These are phyloP conservation scores for Mucor racemosus DNA, from an alignment of 371 early-diverging fungal genomes.

Conservation along the genomic window DNA sequence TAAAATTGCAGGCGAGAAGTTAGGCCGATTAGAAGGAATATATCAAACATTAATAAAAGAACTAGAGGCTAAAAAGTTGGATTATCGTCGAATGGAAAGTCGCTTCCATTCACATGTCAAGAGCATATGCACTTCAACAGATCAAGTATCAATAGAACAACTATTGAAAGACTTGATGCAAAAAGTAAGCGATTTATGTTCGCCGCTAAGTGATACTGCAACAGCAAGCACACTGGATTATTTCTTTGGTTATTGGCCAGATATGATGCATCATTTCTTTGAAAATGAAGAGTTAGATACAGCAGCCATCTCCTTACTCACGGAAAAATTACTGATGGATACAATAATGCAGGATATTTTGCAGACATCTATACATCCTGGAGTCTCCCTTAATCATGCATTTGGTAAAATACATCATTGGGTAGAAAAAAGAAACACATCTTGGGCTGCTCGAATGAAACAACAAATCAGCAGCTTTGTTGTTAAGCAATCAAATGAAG, in stretches of 20 bases:
- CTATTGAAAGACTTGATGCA: neutral
- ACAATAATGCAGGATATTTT: slow-evolving; percentile 28
- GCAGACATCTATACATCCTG: slow-evolving; percentile 35
- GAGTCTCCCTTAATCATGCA: slow-evolving; percentile 37
- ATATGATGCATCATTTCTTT: slow-evolving; percentile 9
- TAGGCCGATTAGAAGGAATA: slow-evolving; percentile 10
- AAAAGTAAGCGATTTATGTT: neutral
- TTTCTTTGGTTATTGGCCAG: slow-evolving; percentile 30
- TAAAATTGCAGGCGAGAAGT: slow-evolving; percentile 7
- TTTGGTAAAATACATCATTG: slow-evolving; percentile 36
- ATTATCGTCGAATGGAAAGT: slow-evolving; percentile 42
- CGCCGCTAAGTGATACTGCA: slow-evolving; percentile 1
- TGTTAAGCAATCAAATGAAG: slow-evolving; percentile 29
- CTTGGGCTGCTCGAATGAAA: slow-evolving; percentile 43
- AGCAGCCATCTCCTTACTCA: slow-evolving; percentile 22
- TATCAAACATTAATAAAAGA: slow-evolving; percentile 30
- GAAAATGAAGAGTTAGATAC: slow-evolving; percentile 16
- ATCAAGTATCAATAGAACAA: neutral
- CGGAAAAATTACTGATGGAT: slow-evolving; percentile 35
- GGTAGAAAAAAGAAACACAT: slow-evolving; percentile 31
- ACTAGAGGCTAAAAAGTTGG: slow-evolving; percentile 30
- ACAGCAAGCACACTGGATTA: slow-evolving; percentile 9
- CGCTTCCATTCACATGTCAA: slow-evolving; percentile 42
- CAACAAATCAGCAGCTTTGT: slow-evolving; percentile 42
- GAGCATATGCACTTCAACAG: neutral